Percentiles rank a stretch among this genome's conserved stretches.
These are phyloP conservation scores for Cutaneotrichosporon sp. DNA, from an alignment of 1,284 basidiomycete genomes.

Conservation along the genomic window DNA sequence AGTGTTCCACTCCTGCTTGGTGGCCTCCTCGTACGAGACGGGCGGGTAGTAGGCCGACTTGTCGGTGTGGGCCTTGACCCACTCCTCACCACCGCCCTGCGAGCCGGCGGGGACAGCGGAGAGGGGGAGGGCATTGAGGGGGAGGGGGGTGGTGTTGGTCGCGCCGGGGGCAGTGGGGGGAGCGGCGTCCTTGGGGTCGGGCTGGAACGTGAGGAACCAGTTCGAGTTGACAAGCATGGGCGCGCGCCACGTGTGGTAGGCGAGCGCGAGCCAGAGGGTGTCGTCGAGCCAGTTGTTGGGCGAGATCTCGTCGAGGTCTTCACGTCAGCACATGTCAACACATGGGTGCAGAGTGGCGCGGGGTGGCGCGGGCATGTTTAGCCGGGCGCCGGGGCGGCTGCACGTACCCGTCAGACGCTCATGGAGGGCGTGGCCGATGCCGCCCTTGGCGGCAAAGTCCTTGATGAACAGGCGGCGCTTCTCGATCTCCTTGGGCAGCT, in stretches of 20 bases:
- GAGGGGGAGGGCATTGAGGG: slow-evolving; percentile 34
- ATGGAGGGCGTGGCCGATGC: slow-evolving; percentile 73
- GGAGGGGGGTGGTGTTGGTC: slow-evolving; percentile 15
- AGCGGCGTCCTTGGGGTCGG: slow-evolving; percentile 57
- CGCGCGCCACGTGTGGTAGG: slow-evolving; percentile 86
- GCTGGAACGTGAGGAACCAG: slow-evolving; percentile 89
- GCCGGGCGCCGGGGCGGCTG: neutral
- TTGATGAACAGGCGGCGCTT: slow-evolving; percentile 66
- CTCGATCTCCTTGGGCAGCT: slow-evolving; percentile 63
- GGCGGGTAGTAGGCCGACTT: slow-evolving; percentile 41
- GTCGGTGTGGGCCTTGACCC: slow-evolving; percentile 57
- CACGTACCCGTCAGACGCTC: slow-evolving; percentile 72
- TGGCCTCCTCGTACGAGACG: slow-evolving; percentile 45
- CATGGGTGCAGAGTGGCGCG: neutral
- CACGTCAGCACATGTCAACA: neutral
- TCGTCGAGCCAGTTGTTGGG: slow-evolving; percentile 95
- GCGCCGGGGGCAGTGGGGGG: slow-evolving; percentile 34
- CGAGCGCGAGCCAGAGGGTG: slow-evolving; percentile 86
- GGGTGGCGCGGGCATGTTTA: neutral
- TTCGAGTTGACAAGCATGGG: slow-evolving; percentile 91
- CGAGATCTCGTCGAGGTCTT: slow-evolving; percentile 81
- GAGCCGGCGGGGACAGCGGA: slow-evolving; percentile 25
- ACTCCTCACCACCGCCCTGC: slow-evolving; percentile 43
- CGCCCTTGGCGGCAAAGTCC: slow-evolving; percentile 66
- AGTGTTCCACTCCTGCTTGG: slow-evolving; percentile 60